These are phyloP conservation scores for Aspergillus vadensis DNA, from an alignment of 2,329 filamentous ascomycete genomes.

Conservation along the genomic window DNA sequence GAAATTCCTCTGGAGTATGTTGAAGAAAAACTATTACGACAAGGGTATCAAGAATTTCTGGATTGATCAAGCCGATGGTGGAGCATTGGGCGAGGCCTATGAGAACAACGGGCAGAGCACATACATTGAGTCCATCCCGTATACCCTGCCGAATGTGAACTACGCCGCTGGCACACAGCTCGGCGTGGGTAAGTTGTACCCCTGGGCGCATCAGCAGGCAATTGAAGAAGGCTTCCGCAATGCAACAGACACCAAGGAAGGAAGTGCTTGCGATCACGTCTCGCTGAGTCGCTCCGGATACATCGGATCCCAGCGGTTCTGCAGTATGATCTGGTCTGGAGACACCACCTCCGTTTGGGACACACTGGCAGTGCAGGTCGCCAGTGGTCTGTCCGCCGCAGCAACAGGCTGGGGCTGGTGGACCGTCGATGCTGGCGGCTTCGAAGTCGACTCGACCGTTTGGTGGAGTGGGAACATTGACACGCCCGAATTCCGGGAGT, in stretches of 20 bases:
- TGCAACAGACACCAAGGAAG: constrained; percentile 54
- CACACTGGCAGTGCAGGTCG: constrained; percentile 58
- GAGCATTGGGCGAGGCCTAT: constrained; percentile 37
- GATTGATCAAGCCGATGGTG: constrained; percentile 65
- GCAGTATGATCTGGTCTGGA: constrained; percentile 61
- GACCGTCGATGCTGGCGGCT: constrained; percentile 69
- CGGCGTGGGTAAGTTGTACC: constrained; percentile 62
- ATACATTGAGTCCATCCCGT: constrained; percentile 38
- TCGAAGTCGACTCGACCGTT: constrained; percentile 52
- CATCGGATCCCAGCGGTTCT: constrained; percentile 61
- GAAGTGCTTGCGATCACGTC: constrained; percentile 35
- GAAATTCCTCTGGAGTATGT: constrained; percentile 59
- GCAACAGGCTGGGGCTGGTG: constrained; percentile 64
- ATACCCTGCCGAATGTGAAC: constrained; percentile 27
- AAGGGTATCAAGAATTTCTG: constrained; percentile 65
- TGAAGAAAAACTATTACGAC: constrained; percentile 60
- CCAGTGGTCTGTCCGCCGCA: constrained; percentile 64
- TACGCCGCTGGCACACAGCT: constrained; percentile 64
- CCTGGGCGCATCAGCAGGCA: constrained; percentile 56
- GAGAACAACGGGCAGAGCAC: constrained; percentile 56
- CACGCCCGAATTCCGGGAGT: constrained; percentile 57
- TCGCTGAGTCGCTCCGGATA: constrained; percentile 59
- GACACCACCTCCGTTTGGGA: constrained; percentile 64
- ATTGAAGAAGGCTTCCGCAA: constrained; percentile 60
- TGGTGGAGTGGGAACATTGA: constrained; percentile 54